Conservation (phyloP, 164 flowering plant genomes). For the Paratinospora sagittata region DNA sequence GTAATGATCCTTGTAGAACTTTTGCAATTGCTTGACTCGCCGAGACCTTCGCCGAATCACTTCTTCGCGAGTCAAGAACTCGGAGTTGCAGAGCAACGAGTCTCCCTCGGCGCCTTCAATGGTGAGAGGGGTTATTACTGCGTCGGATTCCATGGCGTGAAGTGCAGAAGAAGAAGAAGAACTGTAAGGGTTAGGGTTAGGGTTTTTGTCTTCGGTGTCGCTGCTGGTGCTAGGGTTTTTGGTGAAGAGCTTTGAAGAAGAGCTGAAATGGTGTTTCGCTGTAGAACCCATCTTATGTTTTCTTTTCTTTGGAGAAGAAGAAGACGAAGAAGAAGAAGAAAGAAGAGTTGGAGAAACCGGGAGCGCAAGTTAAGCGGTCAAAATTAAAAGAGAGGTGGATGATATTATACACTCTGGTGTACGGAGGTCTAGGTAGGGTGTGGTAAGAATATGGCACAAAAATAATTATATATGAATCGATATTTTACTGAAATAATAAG, state of each 20-base stretch:
- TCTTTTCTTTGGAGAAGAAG: background rate
- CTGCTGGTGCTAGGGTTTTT: background rate
- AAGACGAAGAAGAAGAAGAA: too few relatives aligned
- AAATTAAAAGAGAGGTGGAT: too few relatives aligned
- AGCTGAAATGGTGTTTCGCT: background rate
- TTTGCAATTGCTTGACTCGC: conserved; percentile 32
- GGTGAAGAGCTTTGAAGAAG: background rate
- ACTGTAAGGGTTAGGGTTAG: background rate
- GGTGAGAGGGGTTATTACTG: conserved; percentile 7
- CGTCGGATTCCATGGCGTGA: background rate
- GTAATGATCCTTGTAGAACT: conserved; percentile 42
- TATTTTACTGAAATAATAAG: too few relatives aligned
- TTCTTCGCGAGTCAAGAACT: conserved; percentile 42
- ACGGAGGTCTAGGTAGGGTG: too few relatives aligned
- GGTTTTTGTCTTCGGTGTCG: background rate
- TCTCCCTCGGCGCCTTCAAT: conserved; percentile 32
- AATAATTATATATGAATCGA: too few relatives aligned
- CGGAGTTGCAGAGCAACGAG: conserved; percentile 27
- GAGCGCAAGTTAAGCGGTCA: too few relatives aligned
- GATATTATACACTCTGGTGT: too few relatives aligned
- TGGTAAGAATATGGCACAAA: too few relatives aligned
- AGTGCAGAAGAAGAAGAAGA: too few relatives aligned
- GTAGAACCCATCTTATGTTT: background rate
- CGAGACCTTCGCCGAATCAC: conserved; percentile 48
- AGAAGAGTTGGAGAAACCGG: too few relatives aligned